Conservation (phyloP, 2,329 filamentous ascomycete species). For the Aureobasidium vineae region DNA sequence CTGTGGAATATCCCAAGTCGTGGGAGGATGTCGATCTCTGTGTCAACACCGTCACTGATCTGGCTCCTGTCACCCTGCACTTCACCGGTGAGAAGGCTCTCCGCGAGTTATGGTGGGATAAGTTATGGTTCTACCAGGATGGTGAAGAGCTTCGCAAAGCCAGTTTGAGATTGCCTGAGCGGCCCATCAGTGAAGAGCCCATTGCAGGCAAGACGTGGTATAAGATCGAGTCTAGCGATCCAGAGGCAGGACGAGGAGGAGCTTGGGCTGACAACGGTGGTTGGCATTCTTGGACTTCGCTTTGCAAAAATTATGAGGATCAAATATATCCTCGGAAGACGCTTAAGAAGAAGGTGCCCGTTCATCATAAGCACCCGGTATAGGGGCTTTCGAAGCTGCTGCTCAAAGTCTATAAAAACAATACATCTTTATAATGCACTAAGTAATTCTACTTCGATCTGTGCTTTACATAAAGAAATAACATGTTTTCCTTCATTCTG, state of each 20-base stretch:
- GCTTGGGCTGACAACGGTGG: conserved; percentile 35
- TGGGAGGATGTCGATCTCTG: conserved; percentile 34
- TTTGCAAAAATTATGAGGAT: conserved; percentile 32
- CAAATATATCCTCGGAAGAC: conserved; percentile 29
- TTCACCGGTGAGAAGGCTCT: conserved; percentile 37
- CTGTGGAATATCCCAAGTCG: conserved; percentile 17
- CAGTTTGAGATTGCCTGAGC: conserved; percentile 27
- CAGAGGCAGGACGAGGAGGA: conserved; percentile 33
- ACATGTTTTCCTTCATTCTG: neutral
- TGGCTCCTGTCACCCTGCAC: conserved; percentile 31
- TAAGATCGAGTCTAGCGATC: conserved; percentile 29
- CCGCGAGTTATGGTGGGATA: conserved; percentile 36
- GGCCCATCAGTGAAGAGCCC: conserved; percentile 29
- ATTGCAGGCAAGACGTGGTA: conserved; percentile 35
- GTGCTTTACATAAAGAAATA: neutral
- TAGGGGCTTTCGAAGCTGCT: neutral
- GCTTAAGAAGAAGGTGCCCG: conserved; percentile 10
- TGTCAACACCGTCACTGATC: conserved; percentile 35
- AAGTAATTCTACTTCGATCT: neutral
- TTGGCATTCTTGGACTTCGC: conserved; percentile 35
- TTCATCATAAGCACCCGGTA: neutral
- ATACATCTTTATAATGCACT: neutral
- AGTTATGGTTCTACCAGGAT: conserved; percentile 36
- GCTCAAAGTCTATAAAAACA: neutral
- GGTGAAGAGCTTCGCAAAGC: conserved; percentile 32